Evolutionary conservation across 1,284 basidiomycete species (phyloP), one percentile per base, ranked within the genome.

Genomic region (Polyporus tsugae): DNA sequence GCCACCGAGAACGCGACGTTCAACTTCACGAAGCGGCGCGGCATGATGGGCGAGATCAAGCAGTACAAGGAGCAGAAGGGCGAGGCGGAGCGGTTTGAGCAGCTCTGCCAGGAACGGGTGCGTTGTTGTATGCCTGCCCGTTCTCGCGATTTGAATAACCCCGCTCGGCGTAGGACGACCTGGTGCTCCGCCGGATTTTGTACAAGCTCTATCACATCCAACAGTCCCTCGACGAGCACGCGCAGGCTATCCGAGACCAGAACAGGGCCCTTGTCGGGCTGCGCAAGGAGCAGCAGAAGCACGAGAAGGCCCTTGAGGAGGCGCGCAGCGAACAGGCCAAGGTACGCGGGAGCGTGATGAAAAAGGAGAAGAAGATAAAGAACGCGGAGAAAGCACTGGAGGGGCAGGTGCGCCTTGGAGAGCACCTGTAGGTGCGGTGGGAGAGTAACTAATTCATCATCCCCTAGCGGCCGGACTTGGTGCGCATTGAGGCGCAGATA

Each of bases 21-120:
- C 81, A 97, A 97, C 79, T 98, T 97, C 78, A 93, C 93, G 33
- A 97, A 97, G 80, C 90, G 97, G 61, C 87, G 96, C 66, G 95
- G 95, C 11, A 97, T 99, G 75, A 89, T 95, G 6, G 94, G 94
- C 3, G 98, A 99, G 81, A 97, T 98, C 74, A 97, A 95, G 81
- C 95, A 97, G 76, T 99, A 98, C 82, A 96, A 96, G 80, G 96
- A 99, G 80, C 97, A 99, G 82, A 97, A 97, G 79, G 90, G 88
- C 19, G 98, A 99, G 79, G 95, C 96, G 4, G 94, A 96, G 75
- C 87, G 93, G 61, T 99, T 97, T 76, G 93, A 97, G 78, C 84
- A 84, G 19, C 83, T 99, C 7, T 89, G 90, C 74, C 82, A 90
- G 63, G 90, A 97, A 72, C 81, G 85, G 77, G 94, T 95, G 62